A percentile compares a stretch with the other conserved stretches of the same genome.
These are phyloP conservation scores for Rhizophora mangle DNA, from an alignment of 345 rosid genomes.

Conservation along the genomic window DNA sequence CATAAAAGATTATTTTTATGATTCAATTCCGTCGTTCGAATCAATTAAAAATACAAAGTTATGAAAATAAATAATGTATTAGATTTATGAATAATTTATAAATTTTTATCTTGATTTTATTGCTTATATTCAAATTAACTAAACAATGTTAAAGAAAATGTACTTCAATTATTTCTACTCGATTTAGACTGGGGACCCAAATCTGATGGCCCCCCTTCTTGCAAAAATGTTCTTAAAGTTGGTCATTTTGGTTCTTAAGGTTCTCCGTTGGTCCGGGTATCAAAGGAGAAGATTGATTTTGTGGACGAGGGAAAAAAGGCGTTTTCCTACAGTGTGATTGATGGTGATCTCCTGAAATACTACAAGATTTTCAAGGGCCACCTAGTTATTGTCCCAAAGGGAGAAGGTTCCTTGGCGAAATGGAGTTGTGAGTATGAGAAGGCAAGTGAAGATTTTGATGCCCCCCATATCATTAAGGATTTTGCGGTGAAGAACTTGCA, in stretches of 20 bases:
- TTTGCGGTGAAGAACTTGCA: conserved; percentile 67
- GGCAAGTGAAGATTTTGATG: conserved; percentile 62
- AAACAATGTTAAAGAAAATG: no score
- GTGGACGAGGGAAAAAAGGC: conserved; percentile 56
- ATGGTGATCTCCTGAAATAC: conserved; percentile 71
- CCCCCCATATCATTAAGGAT: conserved; percentile 68
- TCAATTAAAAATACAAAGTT: no score
- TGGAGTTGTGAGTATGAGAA: conserved; percentile 79
- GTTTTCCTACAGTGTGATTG: conserved; percentile 58
- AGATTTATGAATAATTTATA: no score
- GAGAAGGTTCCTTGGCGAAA: conserved; percentile 62
- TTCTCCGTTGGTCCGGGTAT: conserved; percentile 59
- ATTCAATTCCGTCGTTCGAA: no score
- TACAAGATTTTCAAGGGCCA: conserved; percentile 65
- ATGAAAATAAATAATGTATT: no score
- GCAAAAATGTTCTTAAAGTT: not conserved
- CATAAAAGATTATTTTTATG: no score
- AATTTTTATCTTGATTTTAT: no score
- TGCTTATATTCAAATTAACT: no score
- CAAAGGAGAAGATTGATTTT: conserved; percentile 69
- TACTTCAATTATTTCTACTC: no score
- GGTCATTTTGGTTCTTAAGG: conserved; percentile 36
- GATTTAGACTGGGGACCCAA: no score
- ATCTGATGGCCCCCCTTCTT: no score
- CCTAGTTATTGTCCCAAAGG: conserved; percentile 53